Conservation (phyloP, 306 rosid genomes). For the Cicer bijugum region DNA sequence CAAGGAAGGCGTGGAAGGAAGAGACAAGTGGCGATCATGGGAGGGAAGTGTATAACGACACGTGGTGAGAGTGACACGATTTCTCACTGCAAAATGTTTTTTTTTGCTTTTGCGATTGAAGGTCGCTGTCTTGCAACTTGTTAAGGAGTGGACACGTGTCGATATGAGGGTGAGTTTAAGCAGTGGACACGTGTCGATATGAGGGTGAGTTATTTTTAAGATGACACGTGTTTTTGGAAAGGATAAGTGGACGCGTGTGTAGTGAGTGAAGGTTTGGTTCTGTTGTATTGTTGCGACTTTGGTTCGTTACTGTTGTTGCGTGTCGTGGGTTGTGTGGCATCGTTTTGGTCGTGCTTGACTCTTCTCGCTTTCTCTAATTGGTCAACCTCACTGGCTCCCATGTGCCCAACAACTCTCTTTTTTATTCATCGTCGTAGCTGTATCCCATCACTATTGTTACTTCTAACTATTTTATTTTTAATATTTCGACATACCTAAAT, state of each 20-base stretch:
- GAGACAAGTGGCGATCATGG: conserved; percentile 57
- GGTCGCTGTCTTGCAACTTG: conserved; percentile 52
- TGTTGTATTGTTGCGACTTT: conserved; percentile 40
- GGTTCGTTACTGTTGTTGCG: neutral
- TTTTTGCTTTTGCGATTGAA: conserved; percentile 44
- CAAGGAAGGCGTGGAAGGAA: conserved; percentile 39
- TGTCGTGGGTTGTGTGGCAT: conserved; percentile 24
- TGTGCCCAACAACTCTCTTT: conserved; percentile 18
- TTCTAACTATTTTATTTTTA: too few species aligned
- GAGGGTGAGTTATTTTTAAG: too few species aligned
- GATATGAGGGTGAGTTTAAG: neutral
- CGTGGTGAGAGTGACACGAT: conserved; percentile 58
- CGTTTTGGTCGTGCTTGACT: neutral
- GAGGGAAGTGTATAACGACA: conserved; percentile 40
- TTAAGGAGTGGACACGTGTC: conserved; percentile 58
- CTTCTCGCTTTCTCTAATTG: neutral
- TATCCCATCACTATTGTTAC: too few species aligned
- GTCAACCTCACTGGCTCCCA: conserved; percentile 35
- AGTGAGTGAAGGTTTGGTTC: conserved; percentile 9
- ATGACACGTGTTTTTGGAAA: conserved; percentile 49
- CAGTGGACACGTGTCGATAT: conserved; percentile 53
- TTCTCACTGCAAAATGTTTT: conserved; percentile 45
- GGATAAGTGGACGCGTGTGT: conserved; percentile 52
- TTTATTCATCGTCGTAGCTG: too few species aligned
- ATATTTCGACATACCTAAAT: too few species aligned